Evolutionary conservation across 169 alveolate species (phyloP), one percentile per base, ranked within the genome.

Genomic region (Plasmodium gonderi): DNA sequence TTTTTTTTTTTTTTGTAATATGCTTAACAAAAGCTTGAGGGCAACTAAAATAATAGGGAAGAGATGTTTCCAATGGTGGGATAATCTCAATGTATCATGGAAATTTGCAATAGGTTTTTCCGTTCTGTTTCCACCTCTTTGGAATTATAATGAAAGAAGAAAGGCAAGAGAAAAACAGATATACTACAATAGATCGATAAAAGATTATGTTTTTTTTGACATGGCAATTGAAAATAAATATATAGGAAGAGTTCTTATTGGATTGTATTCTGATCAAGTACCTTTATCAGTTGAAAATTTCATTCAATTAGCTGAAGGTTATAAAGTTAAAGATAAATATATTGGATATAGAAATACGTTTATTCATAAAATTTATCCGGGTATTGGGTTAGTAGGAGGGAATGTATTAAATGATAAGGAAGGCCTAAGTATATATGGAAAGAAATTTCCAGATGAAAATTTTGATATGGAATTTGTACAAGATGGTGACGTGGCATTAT

Each of bases 401-500:
- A 93, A 90, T 51, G 92, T 95, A 40, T 92, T 95, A 81, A 94
- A 95, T 77, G 81, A 81, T 36, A 65, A 91, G 80, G 93, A 77
- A 76, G 94, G 96, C 23, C 93, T 95, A 76, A 94, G 96, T 33
- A 94, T 95, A 45, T 95, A 94, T 72, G 95, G 91, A 23, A 91
- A 77, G 90, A 91, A 95, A 74, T 91, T 95, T 54, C 97, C 97
- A 5, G 97, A 95, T 77, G 97, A 95, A 89, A 60, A 90, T 47
- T 94, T 93, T 51, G 95, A 93, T 42, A 90, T 87, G 76, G 91
- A 82, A 54, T 95, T 95, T 80, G 96, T 95, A 12, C 97, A 95
- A 75, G 96, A 91, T 51, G 97, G 97, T 36, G 97, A 95, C 78
- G 96, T 95, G 64, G 97, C 97, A 40, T 89, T 95, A 94, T 80